Conservation (phyloP, 805 yeast genomes). For the Candida hispaniensis region DNA sequence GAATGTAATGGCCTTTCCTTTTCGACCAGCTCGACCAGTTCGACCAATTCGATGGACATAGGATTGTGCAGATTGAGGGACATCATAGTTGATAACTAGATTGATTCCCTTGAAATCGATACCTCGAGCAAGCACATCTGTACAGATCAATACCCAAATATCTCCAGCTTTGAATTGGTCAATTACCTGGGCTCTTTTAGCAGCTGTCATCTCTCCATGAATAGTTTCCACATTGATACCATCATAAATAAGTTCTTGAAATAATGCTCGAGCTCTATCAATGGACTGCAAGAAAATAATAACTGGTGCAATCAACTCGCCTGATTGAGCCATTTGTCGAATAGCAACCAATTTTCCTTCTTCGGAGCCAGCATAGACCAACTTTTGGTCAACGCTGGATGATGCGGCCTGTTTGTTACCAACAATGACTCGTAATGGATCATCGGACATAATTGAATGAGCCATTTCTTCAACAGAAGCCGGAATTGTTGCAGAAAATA, state of each 20-base stretch:
- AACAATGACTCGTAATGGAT: constrained; percentile 75
- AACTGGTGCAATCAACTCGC: constrained; percentile 81
- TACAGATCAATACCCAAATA: constrained; percentile 90
- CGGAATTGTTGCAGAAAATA: constrained; percentile 94
- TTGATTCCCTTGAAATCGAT: constrained; percentile 95
- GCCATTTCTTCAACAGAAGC: constrained; percentile 88
- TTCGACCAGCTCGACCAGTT: constrained; percentile 90
- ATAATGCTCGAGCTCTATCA: constrained; percentile 87
- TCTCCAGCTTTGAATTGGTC: constrained; percentile 82
- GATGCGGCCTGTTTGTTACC: constrained; percentile 95
- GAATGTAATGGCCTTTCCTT: constrained; percentile 81
- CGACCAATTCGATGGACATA: constrained; percentile 98
- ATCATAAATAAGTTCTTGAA: constrained; percentile 87
- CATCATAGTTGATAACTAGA: constrained; percentile 90
- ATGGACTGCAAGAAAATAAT: constrained; percentile 86
- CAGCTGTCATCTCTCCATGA: constrained; percentile 86
- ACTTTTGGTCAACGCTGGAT: constrained; percentile 64
- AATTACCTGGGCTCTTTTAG: constrained; percentile 76
- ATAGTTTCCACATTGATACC: constrained; percentile 88
- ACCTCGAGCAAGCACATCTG: constrained; percentile 94
- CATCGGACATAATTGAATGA: constrained; percentile 59
- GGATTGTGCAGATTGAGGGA: constrained; percentile 86
- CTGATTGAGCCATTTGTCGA: constrained; percentile 67
- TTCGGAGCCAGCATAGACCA: constrained; percentile 84
- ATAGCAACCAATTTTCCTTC: constrained; percentile 91